phyloP scores from a whole-genome alignment of 805 yeast species.

The Danielia oregonensis region DNA sequence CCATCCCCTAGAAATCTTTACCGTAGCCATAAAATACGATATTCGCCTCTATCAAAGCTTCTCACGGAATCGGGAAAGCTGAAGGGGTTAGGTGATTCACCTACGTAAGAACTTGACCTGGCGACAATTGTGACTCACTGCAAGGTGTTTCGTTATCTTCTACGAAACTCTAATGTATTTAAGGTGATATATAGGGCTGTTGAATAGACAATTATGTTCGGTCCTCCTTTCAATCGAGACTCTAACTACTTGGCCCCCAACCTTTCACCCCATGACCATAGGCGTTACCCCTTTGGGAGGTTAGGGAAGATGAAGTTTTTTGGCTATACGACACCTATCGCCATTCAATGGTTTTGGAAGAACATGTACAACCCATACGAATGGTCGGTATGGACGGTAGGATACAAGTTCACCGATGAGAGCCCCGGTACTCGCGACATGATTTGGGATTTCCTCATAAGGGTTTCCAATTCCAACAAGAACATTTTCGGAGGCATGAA shows the following conservation, averaged over 20 bases:
- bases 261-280: constrained; percentile 89
- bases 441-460: constrained; percentile 96
- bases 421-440: constrained; percentile 93
- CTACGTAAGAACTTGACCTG: too few species aligned
- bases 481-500: constrained; percentile 91
- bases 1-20: too few species aligned
- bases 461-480: constrained; percentile 87
- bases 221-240: constrained; percentile 28
- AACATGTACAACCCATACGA: constrained; percentile 86
- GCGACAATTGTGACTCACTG: too few species aligned
- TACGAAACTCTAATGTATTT: too few species aligned
- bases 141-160: too few species aligned
- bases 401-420: constrained; percentile 97
- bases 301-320: constrained; percentile 97
- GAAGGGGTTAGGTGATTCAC: too few species aligned
- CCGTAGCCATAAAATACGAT: too few species aligned
- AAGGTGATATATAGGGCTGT: too few species aligned
- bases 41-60: too few species aligned
- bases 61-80: too few species aligned
- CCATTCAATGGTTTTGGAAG: constrained; percentile 97
- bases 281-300: constrained; percentile 80
- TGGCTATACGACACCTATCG: constrained; percentile 91
- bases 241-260: constrained; percentile 45
- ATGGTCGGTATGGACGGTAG: constrained; percentile 94
- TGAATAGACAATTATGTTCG: too few species aligned